A percentile compares a stretch with the other conserved stretches of the same genome.
These are phyloP conservation scores for Hypocrella siamensis DNA, from an alignment of 2,329 filamentous ascomycete species.

Conservation along the genomic window DNA sequence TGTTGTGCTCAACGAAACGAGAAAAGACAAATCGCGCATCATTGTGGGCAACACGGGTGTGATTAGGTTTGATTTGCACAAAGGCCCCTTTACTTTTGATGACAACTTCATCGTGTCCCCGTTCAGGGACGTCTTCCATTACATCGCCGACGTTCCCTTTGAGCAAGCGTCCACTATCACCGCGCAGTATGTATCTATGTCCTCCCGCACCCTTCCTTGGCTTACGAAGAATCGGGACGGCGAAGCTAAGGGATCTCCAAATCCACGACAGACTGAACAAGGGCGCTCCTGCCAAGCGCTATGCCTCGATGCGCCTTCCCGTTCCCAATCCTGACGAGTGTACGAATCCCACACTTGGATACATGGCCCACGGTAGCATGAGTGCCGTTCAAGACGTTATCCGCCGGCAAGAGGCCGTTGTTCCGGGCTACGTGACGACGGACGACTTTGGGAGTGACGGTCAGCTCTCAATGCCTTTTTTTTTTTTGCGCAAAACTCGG, in stretches of 20 bases:
- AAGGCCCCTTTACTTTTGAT: slow-evolving; percentile 44
- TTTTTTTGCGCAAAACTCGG: no score
- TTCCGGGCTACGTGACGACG: slow-evolving; percentile 35
- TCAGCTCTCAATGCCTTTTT: slow-evolving; percentile 2
- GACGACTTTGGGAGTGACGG: slow-evolving; percentile 39
- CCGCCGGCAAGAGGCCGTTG: slow-evolving; percentile 30
- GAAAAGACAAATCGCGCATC: slow-evolving; percentile 33
- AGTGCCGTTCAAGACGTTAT: slow-evolving; percentile 19
- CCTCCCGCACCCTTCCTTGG: no score
- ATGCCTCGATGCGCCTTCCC: slow-evolving; percentile 19
- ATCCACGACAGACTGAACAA: slow-evolving; percentile 32
- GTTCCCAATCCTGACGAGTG: slow-evolving; percentile 33
- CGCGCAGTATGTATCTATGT: slow-evolving; percentile 8
- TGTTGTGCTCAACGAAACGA: slow-evolving; percentile 34
- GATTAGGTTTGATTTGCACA: slow-evolving; percentile 44
- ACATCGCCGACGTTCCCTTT: slow-evolving; percentile 36
- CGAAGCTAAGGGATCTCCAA: no score
- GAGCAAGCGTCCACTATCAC: slow-evolving; percentile 19
- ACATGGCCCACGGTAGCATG: slow-evolving; percentile 8
- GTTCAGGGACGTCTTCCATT: slow-evolving; percentile 36
- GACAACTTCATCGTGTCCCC: slow-evolving; percentile 39
- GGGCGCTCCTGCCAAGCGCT: slow-evolving; percentile 17
- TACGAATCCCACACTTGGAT: slow-evolving; percentile 25
- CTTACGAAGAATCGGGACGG: no score
- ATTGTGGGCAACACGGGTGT: slow-evolving; percentile 45